Evolutionary conservation across 257 asterid species (phyloP).

Genomic region (Fraxinus pennsylvanica): DNA sequence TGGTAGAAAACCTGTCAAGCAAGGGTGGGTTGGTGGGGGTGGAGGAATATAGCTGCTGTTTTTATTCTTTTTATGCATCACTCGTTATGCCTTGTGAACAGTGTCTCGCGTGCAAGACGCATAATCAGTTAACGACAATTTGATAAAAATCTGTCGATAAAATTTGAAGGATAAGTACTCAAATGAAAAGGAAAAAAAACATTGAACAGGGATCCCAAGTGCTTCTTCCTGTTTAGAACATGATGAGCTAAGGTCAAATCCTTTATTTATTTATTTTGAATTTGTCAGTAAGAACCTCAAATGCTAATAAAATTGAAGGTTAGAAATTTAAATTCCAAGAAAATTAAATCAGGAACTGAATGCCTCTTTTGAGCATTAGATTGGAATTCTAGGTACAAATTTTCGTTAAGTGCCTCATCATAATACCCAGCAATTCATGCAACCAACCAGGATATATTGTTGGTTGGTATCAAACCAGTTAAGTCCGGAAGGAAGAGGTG

Average conservation of each 20-base stretch:
- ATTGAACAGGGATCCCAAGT: not conserved
- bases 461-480: no score
- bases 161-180: not conserved
- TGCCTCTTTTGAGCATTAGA: not conserved
- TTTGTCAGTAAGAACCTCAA: not conserved
- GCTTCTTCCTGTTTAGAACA: no score
- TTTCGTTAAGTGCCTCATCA: not conserved
- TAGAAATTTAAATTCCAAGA: no score
- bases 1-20: not conserved
- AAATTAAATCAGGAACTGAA: not conserved
- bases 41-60: not conserved
- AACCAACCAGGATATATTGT: not conserved
- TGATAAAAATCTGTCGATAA: not conserved
- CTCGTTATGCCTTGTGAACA: not conserved
- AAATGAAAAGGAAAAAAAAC: not conserved
- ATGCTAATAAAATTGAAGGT: not conserved
- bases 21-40: not conserved
- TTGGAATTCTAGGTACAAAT: no score
- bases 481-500: no score
- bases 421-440: not conserved
- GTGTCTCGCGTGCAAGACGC: not conserved
- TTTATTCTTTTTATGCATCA: not conserved
- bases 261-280: no score
- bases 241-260: not conserved
- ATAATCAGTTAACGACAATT: not conserved